phyloP scores from a whole-genome alignment of 805 yeast genomes.

The Lipomyces starkeyi region DNA sequence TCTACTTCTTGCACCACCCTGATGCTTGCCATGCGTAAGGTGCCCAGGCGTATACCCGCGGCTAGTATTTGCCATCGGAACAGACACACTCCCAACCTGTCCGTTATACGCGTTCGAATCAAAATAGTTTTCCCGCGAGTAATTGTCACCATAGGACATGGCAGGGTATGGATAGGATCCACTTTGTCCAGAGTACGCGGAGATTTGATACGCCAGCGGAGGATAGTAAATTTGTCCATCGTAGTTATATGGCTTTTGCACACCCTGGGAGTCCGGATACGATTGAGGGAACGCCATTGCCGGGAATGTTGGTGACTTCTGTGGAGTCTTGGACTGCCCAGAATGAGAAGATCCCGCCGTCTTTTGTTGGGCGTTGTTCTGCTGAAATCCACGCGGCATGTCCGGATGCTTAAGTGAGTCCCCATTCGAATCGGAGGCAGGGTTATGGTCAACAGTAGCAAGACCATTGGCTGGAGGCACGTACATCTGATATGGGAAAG shows the following conservation, averaged over 20 bases:
- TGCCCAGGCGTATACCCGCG: neutral
- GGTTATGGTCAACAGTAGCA: neutral
- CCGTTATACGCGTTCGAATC: neutral
- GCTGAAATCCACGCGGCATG: neutral
- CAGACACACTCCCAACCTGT: neutral
- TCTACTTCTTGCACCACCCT: slow-evolving; percentile 1
- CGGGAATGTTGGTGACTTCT: neutral
- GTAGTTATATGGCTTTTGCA: neutral
- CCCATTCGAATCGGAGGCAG: neutral
- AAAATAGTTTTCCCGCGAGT: slow-evolving; percentile 1
- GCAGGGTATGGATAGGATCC: slow-evolving; percentile 1
- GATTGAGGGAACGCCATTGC: neutral
- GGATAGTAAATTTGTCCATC: neutral
- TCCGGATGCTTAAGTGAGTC: slow-evolving; percentile 5
- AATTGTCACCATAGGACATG: neutral
- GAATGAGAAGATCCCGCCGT: neutral
- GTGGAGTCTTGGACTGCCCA: neutral
- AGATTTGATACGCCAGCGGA: neutral
- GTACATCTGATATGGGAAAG: slow-evolving; percentile 1
- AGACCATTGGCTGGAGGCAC: neutral
- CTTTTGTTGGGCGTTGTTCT: neutral
- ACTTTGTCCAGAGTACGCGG: neutral
- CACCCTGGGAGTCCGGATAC: neutral
- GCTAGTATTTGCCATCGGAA: neutral
- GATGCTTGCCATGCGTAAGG: neutral